phyloP scores from a whole-genome alignment of 306 rosid genomes.

The Quercus robur region DNA sequence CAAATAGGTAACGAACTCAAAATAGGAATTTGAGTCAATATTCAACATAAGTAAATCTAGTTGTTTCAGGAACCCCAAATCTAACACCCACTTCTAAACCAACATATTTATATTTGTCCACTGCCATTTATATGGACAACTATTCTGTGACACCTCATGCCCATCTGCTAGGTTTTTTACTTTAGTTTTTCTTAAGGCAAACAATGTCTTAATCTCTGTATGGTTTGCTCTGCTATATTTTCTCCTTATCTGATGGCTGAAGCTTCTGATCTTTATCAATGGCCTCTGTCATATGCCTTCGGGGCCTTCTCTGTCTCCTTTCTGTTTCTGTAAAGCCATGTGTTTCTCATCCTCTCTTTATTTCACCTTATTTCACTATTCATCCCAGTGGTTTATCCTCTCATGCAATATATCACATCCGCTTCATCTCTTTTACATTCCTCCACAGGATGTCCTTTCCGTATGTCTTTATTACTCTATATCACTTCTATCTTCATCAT shows the following conservation, averaged over 20 bases:
- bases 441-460: not conserved
- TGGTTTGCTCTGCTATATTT: not conserved
- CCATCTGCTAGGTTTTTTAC: not conserved
- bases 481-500: not conserved
- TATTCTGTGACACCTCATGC: too few relatives aligned
- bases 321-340: not conserved
- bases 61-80: not conserved
- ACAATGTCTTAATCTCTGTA: not conserved
- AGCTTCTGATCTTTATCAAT: not conserved
- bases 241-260: not conserved
- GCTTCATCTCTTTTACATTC: not conserved
- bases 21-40: too few relatives aligned
- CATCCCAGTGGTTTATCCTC: not conserved
- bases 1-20: too few relatives aligned
- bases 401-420: not conserved
- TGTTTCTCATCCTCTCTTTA: not conserved
- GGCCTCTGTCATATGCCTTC: not conserved
- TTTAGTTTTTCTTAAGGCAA: not conserved
- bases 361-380: not conserved
- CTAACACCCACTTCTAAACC: not conserved
- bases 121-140: not conserved
- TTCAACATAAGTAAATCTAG: too few relatives aligned
- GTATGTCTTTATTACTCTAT: not conserved
- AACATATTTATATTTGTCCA: not conserved
- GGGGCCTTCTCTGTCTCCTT: not conserved